Evolutionary conservation across 768 basidiomycete genomes (phyloP), one percentile per base, ranked within the genome.

Genomic region (Suillus subluteus): DNA sequence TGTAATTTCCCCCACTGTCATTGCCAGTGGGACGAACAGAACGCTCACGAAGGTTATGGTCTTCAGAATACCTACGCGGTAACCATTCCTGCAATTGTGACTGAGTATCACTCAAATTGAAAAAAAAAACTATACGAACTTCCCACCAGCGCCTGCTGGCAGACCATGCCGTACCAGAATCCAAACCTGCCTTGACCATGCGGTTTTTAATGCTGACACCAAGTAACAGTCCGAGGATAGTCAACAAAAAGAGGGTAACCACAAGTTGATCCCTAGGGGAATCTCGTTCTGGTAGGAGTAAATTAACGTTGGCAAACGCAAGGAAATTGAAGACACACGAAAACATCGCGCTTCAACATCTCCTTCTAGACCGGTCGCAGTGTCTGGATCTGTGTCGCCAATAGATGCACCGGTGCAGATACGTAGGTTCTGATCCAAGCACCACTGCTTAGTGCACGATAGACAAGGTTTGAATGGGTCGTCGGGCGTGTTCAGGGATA

Each of bases 331-430:
- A 68, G 63, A 85, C 95, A 74, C 79, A 97, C 95, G 94, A 81
- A 97, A 97, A 83, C 96, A 98, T 76, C 95, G 84, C 65, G 95
- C 95, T 81, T 96, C 95, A 30, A 98, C 94, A 78, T 97, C 95
- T 52, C 96, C 96, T 78, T 97, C 96, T 75, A 92, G 96, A 41
- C 96, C 96, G 6, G 95, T 96, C 15, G 92, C 94, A 21, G 92
- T 95, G 78, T 98, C 96, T 35, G 93, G 93, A 78, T 98, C 88
- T 30, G 92, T 89, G 73, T 95, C 92, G 32, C 95, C 96, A 62
- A 96, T 79, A 61, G 86, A 84, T 58, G 94, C 94, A 35, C 91
- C 91, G 12, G 86, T 84, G 75, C 94, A 97, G 54, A 95, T 96
- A 18, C 85, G 81, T 44, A 98, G 82, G 73, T 95, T 94, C 78